Percentiles rank a stretch among this genome's conserved stretches.
Conservation (phyloP, 768 basidiomycete genomes). For the Pluteus cervinus region DNA sequence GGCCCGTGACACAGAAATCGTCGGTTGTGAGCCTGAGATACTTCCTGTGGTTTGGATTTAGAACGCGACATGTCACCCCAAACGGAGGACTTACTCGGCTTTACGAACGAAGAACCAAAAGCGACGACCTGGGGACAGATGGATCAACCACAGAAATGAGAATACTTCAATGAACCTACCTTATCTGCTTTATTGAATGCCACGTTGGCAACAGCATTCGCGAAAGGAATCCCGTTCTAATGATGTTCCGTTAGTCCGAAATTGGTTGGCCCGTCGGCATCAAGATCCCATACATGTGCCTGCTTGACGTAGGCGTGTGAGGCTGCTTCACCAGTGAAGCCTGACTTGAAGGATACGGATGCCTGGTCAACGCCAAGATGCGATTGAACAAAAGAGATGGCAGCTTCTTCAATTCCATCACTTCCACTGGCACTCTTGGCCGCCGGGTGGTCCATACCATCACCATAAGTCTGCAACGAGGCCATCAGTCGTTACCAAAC, state of each 20-base stretch:
- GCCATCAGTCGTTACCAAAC: background rate
- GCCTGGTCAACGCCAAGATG: conserved; percentile 6
- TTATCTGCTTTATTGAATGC: conserved; percentile 24
- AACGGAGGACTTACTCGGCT: conserved; percentile 22
- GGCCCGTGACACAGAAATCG: conserved; percentile 26
- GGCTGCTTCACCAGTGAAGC: conserved; percentile 9
- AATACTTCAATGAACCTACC: conserved; percentile 27
- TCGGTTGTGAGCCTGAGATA: conserved; percentile 29
- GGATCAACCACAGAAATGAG: too few species aligned
- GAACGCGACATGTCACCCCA: background rate
- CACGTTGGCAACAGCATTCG: conserved; percentile 31
- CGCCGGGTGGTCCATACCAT: conserved; percentile 18
- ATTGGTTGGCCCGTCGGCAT: background rate
- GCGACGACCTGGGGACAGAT: conserved; percentile 25
- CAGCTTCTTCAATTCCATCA: conserved; percentile 8
- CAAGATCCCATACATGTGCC: conserved; percentile 11
- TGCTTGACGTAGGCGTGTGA: conserved; percentile 19
- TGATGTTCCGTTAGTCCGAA: background rate
- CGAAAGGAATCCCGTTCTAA: conserved; percentile 27
- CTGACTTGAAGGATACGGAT: conserved; percentile 8
- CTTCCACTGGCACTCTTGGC: conserved; percentile 14
- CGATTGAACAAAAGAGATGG: conserved; percentile 7
- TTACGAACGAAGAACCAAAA: conserved; percentile 25
- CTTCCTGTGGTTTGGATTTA: conserved; percentile 8
- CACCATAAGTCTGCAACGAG: conserved; percentile 21